A percentile compares a stretch with the other conserved stretches of the same genome.
These are phyloP conservation scores for Alternaria ventricosa DNA, from an alignment of 2,329 filamentous ascomycete species.

Conservation along the genomic window DNA sequence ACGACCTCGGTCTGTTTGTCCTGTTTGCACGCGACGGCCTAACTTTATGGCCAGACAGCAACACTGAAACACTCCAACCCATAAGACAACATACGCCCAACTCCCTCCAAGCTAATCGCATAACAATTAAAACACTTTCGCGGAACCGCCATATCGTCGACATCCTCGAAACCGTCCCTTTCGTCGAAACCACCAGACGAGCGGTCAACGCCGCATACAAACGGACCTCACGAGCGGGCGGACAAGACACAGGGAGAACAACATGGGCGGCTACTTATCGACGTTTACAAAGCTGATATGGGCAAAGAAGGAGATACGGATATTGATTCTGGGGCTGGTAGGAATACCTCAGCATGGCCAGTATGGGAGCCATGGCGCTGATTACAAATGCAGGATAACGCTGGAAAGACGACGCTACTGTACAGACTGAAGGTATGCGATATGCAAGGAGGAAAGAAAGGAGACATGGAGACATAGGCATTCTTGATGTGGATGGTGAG, in stretches of 20 bases:
- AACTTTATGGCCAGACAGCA: constrained; percentile 35
- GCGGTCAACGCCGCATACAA: constrained; percentile 23
- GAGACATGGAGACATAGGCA: too few relatives aligned
- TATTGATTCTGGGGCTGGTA: constrained; percentile 93
- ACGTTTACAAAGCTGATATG: constrained; percentile 57
- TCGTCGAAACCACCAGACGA: neutral
- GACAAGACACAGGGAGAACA: constrained; percentile 22
- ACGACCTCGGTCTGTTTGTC: constrained; percentile 22
- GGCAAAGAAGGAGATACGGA: constrained; percentile 97
- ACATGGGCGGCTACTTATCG: constrained; percentile 43
- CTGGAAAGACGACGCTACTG: constrained; percentile 94
- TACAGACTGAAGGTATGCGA: constrained; percentile 86
- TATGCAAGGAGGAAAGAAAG: neutral
- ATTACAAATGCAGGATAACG: constrained; percentile 77
- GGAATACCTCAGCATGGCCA: constrained; percentile 38
- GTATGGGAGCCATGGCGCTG: constrained; percentile 16
- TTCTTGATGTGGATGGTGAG: too few relatives aligned
- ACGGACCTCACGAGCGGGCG: constrained; percentile 15
- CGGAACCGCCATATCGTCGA: neutral
- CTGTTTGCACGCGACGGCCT: constrained; percentile 31
- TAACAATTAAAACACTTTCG: neutral
- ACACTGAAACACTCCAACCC: constrained; percentile 10
- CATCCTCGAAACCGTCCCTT: neutral
- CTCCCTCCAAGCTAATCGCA: neutral
- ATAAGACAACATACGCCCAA: neutral